Percentiles rank a stretch among this genome's conserved stretches.
Conservation (phyloP, 371 early-diverging fungal species). For the Coemansia sp. region DNA sequence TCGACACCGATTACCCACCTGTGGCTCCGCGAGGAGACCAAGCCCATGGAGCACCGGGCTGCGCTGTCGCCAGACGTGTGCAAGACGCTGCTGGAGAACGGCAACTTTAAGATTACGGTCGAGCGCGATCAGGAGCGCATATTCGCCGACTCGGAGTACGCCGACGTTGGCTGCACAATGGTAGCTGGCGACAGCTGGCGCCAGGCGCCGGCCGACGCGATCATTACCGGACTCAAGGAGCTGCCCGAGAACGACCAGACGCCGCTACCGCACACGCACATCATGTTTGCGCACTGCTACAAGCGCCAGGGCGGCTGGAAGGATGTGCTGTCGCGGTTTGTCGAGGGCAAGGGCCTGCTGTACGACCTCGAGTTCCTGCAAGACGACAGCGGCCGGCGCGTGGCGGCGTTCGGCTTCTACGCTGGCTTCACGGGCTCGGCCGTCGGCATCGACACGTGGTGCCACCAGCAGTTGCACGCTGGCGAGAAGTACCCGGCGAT, state of each 20-base stretch:
- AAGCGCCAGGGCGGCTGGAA: constrained; percentile 95
- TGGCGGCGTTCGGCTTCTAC: constrained; percentile 97
- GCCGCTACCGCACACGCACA: constrained; percentile 92
- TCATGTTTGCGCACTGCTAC: constrained; percentile 98
- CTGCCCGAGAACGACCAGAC: constrained; percentile 90
- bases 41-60: constrained; percentile 94
- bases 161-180: constrained; percentile 73
- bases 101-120: constrained; percentile 87
- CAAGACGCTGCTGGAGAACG: constrained; percentile 72
- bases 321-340: constrained; percentile 82
- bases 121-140: constrained; percentile 81
- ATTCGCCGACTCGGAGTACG: constrained; percentile 89
- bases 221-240: constrained; percentile 95
- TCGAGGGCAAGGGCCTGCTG: constrained; percentile 83
- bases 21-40: constrained; percentile 97
- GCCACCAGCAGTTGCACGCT: constrained; percentile 62
- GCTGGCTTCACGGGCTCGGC: constrained; percentile 97
- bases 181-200: constrained; percentile 82
- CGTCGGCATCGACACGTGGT: constrained; percentile 90
- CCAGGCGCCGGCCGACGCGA: constrained; percentile 83
- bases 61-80: constrained; percentile 87
- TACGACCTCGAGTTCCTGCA: constrained; percentile 93
- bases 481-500: constrained; percentile 67
- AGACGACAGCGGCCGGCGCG: constrained; percentile 82
- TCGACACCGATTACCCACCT: constrained; percentile 59